These are phyloP conservation scores for Spathaspora girioi DNA, from an alignment of 805 yeast genomes.

Conservation along the genomic window DNA sequence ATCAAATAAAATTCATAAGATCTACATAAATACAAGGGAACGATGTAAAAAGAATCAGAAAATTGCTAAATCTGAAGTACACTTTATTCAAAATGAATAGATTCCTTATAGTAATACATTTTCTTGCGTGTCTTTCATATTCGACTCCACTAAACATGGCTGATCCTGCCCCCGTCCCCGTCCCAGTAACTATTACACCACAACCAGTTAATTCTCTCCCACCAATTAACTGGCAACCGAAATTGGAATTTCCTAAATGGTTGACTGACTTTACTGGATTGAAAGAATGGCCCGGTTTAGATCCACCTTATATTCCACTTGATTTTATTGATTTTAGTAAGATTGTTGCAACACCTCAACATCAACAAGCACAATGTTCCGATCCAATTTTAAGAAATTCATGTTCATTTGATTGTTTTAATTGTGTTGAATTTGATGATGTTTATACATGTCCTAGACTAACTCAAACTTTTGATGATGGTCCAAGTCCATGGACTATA, in stretches of 20 bases:
- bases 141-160: neutral
- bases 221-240: constrained; percentile 5
- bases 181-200: neutral
- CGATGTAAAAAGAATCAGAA: neutral
- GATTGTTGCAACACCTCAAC: constrained; percentile 39
- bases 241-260: constrained; percentile 74
- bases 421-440: constrained; percentile 76
- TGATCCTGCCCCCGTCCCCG: too few species aligned
- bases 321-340: constrained; percentile 58
- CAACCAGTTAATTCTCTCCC: neutral
- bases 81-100: neutral
- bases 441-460: constrained; percentile 68
- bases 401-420: constrained; percentile 85
- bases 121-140: neutral
- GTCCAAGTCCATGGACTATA: constrained; percentile 76
- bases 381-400: constrained; percentile 7
- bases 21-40: too few species aligned
- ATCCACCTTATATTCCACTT: constrained; percentile 85
- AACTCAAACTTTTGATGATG: constrained; percentile 93
- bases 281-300: constrained; percentile 75
- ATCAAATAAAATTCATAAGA: too few species aligned
- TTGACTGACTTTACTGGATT: constrained; percentile 70
- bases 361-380: constrained; percentile 60
- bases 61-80: neutral
- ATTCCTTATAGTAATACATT: neutral